Conservation (phyloP, 805 yeast genomes). For the Lipomyces yamadae region DNA sequence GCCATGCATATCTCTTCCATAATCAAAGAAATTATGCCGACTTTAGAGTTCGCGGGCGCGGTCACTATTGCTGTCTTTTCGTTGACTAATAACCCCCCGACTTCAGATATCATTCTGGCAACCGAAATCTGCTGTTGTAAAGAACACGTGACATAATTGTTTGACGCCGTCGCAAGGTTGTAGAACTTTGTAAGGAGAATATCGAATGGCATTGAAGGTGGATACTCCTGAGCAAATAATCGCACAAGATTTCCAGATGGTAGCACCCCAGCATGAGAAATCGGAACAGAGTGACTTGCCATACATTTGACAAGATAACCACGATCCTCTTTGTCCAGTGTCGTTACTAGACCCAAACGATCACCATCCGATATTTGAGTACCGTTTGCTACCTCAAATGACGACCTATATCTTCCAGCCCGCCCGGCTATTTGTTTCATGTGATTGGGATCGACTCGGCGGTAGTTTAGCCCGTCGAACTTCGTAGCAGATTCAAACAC, state of each 20-base stretch:
- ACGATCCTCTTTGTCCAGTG: slow-evolving; percentile 35
- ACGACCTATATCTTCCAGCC: slow-evolving; percentile 74
- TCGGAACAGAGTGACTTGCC: slow-evolving; percentile 55
- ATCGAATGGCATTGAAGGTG: slow-evolving; percentile 54
- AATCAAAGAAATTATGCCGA: slow-evolving; percentile 50
- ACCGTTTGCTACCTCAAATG: slow-evolving; percentile 22
- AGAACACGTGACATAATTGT: slow-evolving; percentile 49
- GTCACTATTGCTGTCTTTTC: slow-evolving; percentile 64
- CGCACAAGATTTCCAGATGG: slow-evolving; percentile 78
- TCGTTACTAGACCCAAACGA: slow-evolving; percentile 41
- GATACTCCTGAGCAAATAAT: slow-evolving; percentile 64
- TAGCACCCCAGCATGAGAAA: slow-evolving; percentile 72
- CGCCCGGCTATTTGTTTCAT: slow-evolving; percentile 94
- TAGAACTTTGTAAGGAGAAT: slow-evolving; percentile 57
- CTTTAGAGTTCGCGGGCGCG: slow-evolving; percentile 60
- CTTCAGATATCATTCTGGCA: slow-evolving; percentile 53
- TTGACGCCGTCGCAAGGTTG: slow-evolving; percentile 46
- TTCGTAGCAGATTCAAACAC: slow-evolving; percentile 72
- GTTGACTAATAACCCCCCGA: slow-evolving; percentile 53
- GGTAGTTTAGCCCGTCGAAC: slow-evolving; percentile 65
- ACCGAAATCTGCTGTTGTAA: slow-evolving; percentile 49
- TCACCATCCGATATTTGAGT: slow-evolving; percentile 12
- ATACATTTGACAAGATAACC: slow-evolving; percentile 54
- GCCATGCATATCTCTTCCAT: slow-evolving; percentile 56
- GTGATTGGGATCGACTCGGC: slow-evolving; percentile 62